Evolutionary conservation across 208 protist species (phyloP), one percentile per base, ranked within the genome.

Genomic region (Leishmania lainsoni): DNA sequence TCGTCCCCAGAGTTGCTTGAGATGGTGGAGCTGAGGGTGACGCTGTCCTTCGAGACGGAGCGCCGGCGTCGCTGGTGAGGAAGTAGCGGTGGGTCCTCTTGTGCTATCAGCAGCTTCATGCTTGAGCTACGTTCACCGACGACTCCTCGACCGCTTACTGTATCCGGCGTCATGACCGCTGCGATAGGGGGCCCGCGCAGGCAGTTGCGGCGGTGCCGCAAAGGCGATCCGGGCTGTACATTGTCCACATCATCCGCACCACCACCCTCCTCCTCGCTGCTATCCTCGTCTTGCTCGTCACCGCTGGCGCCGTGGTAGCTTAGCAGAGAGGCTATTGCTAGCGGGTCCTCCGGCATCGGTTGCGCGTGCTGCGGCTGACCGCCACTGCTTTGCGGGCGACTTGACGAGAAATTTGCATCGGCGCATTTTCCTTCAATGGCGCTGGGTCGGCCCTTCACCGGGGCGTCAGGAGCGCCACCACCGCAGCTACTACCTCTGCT

Each of bases 141-240:
- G 3, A 35, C 65, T 48, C 32, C 35, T 70, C 35, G 65, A 26
- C 29, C 6, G n/a, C 61, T 52, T 49, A 75, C 4, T 42, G 80
- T 29, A 56, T 26, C 48, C 20, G 59, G n/a, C n/a, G 69, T 17
- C 81, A 81, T 78, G 12, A 78, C 76, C 4, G 69, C 14, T 9
- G 76, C 81, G 9, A 73, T 48, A 4, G 77, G 76, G 48, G 81
- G 81, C 5, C 76, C 76, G 12, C 81, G 63, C 61, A 8, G 45
- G 39, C 58, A 58, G 12, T 48, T 26, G 58, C 59, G 58, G n/a
- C 59, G 76, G 29, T 72, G 61, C 63, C 17, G 29, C 5, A 68
- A 79, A 8, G 76, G 61, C 22, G 76, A 79, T 5, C 76, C 61
- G 14, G 76, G 58, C 42, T 45, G 61, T 26, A 5, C 61, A 26